These are phyloP conservation scores for Tagetes erecta DNA, from an alignment of 129 eudicot species.

Conservation along the genomic window DNA sequence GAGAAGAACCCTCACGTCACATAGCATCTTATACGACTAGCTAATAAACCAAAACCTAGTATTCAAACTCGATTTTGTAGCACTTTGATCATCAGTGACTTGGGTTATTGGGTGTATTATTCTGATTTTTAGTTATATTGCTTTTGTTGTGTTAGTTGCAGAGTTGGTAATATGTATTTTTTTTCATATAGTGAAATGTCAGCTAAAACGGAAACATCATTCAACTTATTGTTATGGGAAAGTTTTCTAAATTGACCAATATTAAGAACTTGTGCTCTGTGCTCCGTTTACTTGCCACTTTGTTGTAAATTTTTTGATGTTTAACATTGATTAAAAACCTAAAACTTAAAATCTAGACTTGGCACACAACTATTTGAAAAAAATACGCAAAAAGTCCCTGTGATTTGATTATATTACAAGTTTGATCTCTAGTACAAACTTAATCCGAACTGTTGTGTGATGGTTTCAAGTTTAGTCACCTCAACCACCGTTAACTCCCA, in stretches of 20 bases:
- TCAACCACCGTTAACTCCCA: too few species aligned
- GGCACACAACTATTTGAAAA: too few species aligned
- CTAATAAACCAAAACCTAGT: conserved; percentile 10
- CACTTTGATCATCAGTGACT: neutral
- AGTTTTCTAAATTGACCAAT: neutral
- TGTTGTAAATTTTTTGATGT: too few species aligned
- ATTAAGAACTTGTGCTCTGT: too few species aligned
- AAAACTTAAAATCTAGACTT: too few species aligned
- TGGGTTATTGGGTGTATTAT: conserved; percentile 1
- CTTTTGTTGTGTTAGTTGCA: neutral
- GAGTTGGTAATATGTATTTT: neutral
- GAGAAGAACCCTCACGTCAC: neutral
- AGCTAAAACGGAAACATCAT: neutral
- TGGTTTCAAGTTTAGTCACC: too few species aligned
- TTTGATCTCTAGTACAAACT: too few species aligned
- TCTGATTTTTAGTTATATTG: neutral
- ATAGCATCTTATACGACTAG: neutral
- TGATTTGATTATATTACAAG: too few species aligned
- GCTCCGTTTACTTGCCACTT: too few species aligned
- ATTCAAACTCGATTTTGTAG: conserved; percentile 14
- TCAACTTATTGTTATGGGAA: neutral
- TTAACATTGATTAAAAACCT: too few species aligned
- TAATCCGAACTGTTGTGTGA: too few species aligned
- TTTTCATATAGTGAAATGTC: neutral
- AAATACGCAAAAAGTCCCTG: too few species aligned